Evolutionary conservation across 345 rosid species (phyloP), one percentile per base, ranked within the genome.

Genomic region (Ceriops decandra): DNA sequence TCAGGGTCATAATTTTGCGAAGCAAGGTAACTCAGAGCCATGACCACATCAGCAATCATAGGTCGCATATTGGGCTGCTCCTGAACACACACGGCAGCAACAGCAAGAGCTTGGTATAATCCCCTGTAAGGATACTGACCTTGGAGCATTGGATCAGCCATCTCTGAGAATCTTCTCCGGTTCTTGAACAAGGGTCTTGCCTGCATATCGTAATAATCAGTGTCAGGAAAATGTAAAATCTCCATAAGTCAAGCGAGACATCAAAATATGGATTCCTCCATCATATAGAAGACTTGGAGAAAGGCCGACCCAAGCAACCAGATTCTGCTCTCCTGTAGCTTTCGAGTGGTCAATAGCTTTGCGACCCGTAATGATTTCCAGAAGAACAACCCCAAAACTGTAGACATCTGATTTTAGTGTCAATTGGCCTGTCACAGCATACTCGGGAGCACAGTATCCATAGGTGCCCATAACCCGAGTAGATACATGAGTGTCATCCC

Each of bases 391-490:
- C 21, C 98, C 98, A 27, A 93, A 93, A 75, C 98, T 90, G 74
- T 88, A 93, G 42, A 90, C 81, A 80, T 93, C 98, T 2, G 98
- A 93, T 77, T 93, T 93, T 64, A 89, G 84, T 1, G 95, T 88
- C 69, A 93, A 82, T 69, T 90, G 97, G 19, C 98, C 98, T 0
- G 97, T 93, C 98, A 88, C 90, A 52, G 97, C 98, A 60, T 93
- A 93, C 46, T 93, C 97, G 0, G 97, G 98, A 16, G 98, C 97
- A 79, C 98, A 93, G 75, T 93, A 93, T 42, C 98, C 98, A 24
- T 88, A 89, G 3, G 98, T 93, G 66, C 98, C 98, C 98, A 93
- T 93, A 67, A 90, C 97, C 75, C 97, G 85, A 0, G 98, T 90
- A 5, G 97, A 93, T 70, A 93, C 97, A 64, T 90, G 98, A 7